These are phyloP conservation scores for Lactarius hengduanensis DNA, from an alignment of 768 basidiomycete genomes.

Conservation along the genomic window DNA sequence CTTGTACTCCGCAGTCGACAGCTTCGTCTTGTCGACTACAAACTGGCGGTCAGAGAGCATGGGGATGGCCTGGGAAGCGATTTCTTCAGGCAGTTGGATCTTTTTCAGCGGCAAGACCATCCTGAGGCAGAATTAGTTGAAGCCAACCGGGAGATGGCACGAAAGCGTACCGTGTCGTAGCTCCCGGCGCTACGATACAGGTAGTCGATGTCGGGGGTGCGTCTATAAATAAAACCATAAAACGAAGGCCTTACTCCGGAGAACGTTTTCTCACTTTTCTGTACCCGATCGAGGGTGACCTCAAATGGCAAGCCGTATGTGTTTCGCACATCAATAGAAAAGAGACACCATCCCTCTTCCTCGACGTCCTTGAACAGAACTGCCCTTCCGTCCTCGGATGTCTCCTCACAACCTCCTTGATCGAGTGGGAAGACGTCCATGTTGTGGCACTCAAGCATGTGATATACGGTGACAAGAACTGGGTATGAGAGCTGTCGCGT, in stretches of 20 bases:
- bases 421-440: constrained; percentile 80
- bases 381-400: constrained; percentile 30
- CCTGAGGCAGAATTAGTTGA: constrained; percentile 37
- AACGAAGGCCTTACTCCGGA: not conserved
- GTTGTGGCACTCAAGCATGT: constrained; percentile 83
- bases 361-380: constrained; percentile 44
- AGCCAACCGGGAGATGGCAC: constrained; percentile 11
- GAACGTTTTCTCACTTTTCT: constrained; percentile 48
- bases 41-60: constrained; percentile 88
- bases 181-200: constrained; percentile 80
- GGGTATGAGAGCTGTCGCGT: constrained; percentile 87
- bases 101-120: constrained; percentile 73
- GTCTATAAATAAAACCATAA: constrained; percentile 36
- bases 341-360: constrained; percentile 75
- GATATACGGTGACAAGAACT: constrained; percentile 90
- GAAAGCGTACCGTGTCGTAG: constrained; percentile 66
- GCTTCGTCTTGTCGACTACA: constrained; percentile 71
- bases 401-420: constrained; percentile 28
- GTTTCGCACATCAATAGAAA: constrained; percentile 89
- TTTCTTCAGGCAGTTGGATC: constrained; percentile 56
- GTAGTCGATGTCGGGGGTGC: constrained; percentile 43
- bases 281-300: constrained; percentile 67
- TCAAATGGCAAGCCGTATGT: constrained; percentile 91
- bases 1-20: constrained; percentile 57
- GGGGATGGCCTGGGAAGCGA: constrained; percentile 71